phyloP scores from a whole-genome alignment of 2,329 filamentous ascomycete genomes.

The Phaeosphaeria sp. region DNA sequence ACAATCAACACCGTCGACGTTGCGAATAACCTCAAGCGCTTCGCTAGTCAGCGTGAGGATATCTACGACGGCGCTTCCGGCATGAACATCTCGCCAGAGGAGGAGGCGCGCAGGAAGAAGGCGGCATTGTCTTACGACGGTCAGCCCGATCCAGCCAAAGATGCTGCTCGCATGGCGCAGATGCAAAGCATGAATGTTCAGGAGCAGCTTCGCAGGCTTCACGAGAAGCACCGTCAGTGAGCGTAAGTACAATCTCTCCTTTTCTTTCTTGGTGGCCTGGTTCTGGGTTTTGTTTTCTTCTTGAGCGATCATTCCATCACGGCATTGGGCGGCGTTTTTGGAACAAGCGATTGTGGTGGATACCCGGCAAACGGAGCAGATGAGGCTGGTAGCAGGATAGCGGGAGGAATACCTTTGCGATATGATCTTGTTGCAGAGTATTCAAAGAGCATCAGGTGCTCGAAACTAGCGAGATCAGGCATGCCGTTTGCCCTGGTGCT shows the following conservation, averaged over 20 bases:
- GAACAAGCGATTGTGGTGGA: constrained; percentile 5
- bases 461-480: not conserved
- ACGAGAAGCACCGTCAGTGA: constrained; percentile 57
- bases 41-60: constrained; percentile 86
- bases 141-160: constrained; percentile 64
- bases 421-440: not conserved
- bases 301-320: constrained; percentile 4
- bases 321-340: constrained; percentile 25
- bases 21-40: constrained; percentile 92
- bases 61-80: constrained; percentile 80
- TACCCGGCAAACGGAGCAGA: constrained; percentile 1
- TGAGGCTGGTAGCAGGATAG: not conserved
- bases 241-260: not conserved
- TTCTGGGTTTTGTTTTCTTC: not conserved
- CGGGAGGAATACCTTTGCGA: not conserved
- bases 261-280: not conserved
- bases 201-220: constrained; percentile 78
- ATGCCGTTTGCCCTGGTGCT: not conserved
- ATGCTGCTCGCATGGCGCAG: constrained; percentile 59
- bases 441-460: not conserved
- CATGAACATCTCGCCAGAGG: constrained; percentile 71
- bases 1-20: constrained; percentile 89
- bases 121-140: constrained; percentile 72
- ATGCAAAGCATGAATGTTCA: constrained; percentile 72
- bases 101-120: constrained; percentile 78